Evolutionary conservation across 495 filamentous ascomycete genomes (phyloP).

Genomic region (Elaphomyces granulatus): DNA sequence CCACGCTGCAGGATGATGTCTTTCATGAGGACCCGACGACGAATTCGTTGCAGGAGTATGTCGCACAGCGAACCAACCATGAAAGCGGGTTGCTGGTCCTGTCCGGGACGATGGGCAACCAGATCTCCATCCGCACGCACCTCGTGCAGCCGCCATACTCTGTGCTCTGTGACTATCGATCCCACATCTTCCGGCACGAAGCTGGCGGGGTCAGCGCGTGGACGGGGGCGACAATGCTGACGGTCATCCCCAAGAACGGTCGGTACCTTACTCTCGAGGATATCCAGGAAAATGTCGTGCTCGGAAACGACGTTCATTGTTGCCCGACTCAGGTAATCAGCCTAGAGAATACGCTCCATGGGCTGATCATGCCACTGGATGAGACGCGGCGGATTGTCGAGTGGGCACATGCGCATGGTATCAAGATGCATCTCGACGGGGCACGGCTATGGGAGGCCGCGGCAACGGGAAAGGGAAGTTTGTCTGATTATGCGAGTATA

Average conservation of each 20-base stretch:
- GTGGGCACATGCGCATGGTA: slow-evolving; percentile 51
- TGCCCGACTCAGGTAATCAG: slow-evolving; percentile 67
- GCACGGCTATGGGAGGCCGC: slow-evolving; percentile 73
- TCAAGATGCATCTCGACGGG: slow-evolving; percentile 73
- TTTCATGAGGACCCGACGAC: slow-evolving; percentile 61
- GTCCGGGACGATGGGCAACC: slow-evolving; percentile 75
- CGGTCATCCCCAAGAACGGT: slow-evolving; percentile 41
- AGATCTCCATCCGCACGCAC: slow-evolving; percentile 34
- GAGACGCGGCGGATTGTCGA: slow-evolving; percentile 52
- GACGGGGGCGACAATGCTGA: slow-evolving; percentile 29
- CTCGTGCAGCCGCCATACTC: slow-evolving; percentile 36
- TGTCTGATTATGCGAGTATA: slow-evolving; percentile 52
- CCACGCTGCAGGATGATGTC: slow-evolving; percentile 54
- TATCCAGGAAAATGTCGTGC: slow-evolving; percentile 37
- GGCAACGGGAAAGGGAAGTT: slow-evolving; percentile 40
- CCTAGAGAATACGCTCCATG: slow-evolving; percentile 74
- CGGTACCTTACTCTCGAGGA: slow-evolving; percentile 65
- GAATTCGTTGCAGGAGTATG: slow-evolving; percentile 43
- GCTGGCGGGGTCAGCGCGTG: slow-evolving; percentile 35
- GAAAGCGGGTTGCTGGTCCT: slow-evolving; percentile 62
- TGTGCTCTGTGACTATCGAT: slow-evolving; percentile 32
- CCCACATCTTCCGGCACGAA: slow-evolving; percentile 36
- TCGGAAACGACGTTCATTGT: slow-evolving; percentile 29
- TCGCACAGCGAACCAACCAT: slow-evolving; percentile 51
- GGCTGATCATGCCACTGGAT: slow-evolving; percentile 58